Evolutionary conservation across 2,329 filamentous ascomycete genomes (phyloP).

Genomic region (Fusarium xylarioides): DNA sequence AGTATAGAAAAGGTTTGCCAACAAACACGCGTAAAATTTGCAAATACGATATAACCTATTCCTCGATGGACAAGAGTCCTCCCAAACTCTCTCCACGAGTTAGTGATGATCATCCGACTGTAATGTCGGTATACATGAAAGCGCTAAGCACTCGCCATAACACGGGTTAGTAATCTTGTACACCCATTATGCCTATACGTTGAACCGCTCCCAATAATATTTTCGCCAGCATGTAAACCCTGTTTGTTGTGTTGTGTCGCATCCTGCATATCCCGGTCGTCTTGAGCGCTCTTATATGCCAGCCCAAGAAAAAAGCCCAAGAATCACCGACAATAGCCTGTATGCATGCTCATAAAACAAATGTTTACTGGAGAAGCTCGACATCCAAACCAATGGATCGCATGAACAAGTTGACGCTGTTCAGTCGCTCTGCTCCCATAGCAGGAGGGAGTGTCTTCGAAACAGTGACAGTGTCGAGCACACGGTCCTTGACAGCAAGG

Average conservation of each 20-base stretch:
- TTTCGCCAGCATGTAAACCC: slow-evolving; percentile 34
- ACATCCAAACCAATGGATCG: slow-evolving; percentile 98
- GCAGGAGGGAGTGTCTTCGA: slow-evolving; percentile 89
- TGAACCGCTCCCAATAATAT: slow-evolving; percentile 29
- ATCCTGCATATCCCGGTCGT: slow-evolving; percentile 32
- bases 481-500: slow-evolving; percentile 94
- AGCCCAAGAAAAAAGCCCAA: slow-evolving; percentile 42
- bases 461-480: slow-evolving; percentile 92
- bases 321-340: slow-evolving; percentile 38
- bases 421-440: slow-evolving; percentile 83
- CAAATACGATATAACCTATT: slow-evolving; percentile 34
- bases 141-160: slow-evolving; percentile 28
- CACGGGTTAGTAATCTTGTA: slow-evolving; percentile 31
- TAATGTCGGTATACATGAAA: slow-evolving; percentile 32
- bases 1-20: slow-evolving; percentile 5
- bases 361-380: slow-evolving; percentile 65
- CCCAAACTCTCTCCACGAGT: slow-evolving; percentile 25
- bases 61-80: slow-evolving; percentile 25
- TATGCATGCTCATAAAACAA: slow-evolving; percentile 23
- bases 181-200: slow-evolving; percentile 30
- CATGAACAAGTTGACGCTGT: slow-evolving; percentile 98
- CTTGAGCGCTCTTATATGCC: slow-evolving; percentile 38
- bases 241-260: slow-evolving; percentile 20
- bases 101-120: slow-evolving; percentile 24
- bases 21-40: slow-evolving; percentile 37